Evolutionary conservation across 2,329 filamentous ascomycete species (phyloP).

Genomic region (Trichoderma sp.): DNA sequence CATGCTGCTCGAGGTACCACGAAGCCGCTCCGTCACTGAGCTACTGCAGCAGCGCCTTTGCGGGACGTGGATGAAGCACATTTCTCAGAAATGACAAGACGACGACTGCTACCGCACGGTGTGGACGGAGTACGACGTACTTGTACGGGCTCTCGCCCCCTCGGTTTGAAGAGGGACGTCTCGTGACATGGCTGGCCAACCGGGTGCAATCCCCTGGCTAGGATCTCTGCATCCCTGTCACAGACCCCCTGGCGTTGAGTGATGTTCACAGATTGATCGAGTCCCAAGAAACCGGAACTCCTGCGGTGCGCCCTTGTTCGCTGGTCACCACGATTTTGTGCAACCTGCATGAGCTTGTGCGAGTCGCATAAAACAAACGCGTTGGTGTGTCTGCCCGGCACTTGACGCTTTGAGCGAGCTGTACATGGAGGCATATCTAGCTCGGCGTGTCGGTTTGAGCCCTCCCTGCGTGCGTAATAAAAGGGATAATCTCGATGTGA

Average conservation of each 20-base stretch:
- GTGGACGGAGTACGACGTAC: neutral
- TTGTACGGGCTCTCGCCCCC: neutral
- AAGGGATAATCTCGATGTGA: neutral
- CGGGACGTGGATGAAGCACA: neutral
- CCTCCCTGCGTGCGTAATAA: neutral
- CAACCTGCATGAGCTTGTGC: neutral
- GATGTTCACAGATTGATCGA: conserved; percentile 15
- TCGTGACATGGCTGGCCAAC: conserved; percentile 18
- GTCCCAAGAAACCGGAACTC: conserved; percentile 20
- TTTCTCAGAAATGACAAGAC: neutral
- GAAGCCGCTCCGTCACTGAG: neutral
- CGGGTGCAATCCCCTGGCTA: conserved; percentile 15
- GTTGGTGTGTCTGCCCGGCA: neutral
- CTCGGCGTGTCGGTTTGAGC: neutral
- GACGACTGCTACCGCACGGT: neutral
- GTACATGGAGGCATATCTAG: neutral
- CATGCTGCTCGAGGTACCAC: neutral
- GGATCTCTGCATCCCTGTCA: conserved; percentile 4
- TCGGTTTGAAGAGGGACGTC: neutral
- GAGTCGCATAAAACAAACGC: neutral
- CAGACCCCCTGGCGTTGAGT: neutral
- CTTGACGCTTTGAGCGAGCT: neutral
- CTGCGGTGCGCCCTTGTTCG: neutral
- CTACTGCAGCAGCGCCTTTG: neutral
- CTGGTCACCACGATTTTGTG: neutral